Base-by-base conservation (phyloP, 1,139 yeast species). In the Taphrina populina region DNA sequence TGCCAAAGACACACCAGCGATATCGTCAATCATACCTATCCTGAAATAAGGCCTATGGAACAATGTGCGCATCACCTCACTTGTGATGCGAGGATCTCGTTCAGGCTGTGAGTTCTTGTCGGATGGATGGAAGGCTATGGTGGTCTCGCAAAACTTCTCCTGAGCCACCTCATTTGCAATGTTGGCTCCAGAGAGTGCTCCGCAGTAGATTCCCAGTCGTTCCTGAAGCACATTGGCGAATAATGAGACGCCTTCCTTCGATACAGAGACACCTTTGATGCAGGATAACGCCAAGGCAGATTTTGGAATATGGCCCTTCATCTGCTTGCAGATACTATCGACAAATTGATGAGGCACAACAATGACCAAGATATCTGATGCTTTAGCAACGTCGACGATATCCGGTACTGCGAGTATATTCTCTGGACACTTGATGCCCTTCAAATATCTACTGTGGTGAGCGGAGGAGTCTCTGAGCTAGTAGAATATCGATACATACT, bases 31-130 rank as follows among this genome's bases (percentile, higher is more conserved):
- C 58, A 88, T 94, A 66, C 83, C 79, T 53, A 90, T 96, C 71
- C 90, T 96, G 84, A 90, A 90, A 74, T 90, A 90, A 29, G 94
- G 87, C 73, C 96, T 82, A 76, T 90, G 96, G 83, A 90, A 88
- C 58, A 87, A 76, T 59, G 81, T 79, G 72, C 83, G 84, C 49
- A 62, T 57, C 26, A 52, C 37, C n/a, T 52, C 47, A 17, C 49
- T 64, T 29, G 59, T 33, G 27, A 61, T 44, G 6, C 55, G 39
- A 35, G 58, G 56, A 30, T 37, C 47, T 4, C 46, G 29, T 2
- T 5, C 27, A 8, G 58, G 41, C 11, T 13, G 75, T 74, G 82
- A 59, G 62, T 61, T 65, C 71, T 85, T 87, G 21, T 69, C 68
- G 39, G 95, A 95, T 17, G 76, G 65, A 57, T 80, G 81, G 75